phyloP scores from a whole-genome alignment of 2,329 filamentous ascomycete genomes.

The Zymoseptoria brevis region DNA sequence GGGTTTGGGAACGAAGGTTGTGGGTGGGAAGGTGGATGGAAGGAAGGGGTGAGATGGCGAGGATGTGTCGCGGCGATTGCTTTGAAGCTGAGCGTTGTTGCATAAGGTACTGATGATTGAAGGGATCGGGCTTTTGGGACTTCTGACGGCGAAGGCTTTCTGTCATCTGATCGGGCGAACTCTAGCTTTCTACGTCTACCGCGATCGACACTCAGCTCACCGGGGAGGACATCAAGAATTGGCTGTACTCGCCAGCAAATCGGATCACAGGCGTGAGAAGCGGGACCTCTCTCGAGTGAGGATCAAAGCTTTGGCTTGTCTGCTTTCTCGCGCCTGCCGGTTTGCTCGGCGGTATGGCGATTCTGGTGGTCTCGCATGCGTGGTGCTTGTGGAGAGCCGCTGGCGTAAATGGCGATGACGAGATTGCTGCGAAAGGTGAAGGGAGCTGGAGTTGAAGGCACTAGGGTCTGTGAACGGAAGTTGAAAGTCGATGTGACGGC shows the following conservation, averaged over 20 bases:
- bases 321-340: conserved; percentile 33
- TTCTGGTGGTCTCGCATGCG: conserved; percentile 1
- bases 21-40: neutral
- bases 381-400: neutral
- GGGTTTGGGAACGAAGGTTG: conserved; percentile 11
- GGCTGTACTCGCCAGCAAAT: neutral
- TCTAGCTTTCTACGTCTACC: neutral
- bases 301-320: conserved; percentile 94
- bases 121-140: neutral
- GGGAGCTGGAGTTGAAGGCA: conserved; percentile 2
- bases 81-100: conserved; percentile 13
- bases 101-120: neutral
- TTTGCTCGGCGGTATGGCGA: conserved; percentile 8
- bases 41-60: conserved; percentile 1
- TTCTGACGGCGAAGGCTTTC: neutral
- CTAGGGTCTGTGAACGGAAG: conserved; percentile 1
- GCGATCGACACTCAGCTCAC: neutral
- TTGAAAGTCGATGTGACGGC: neutral
- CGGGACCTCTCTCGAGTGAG: conserved; percentile 87
- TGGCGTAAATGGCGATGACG: conserved; percentile 6
- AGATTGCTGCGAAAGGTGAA: neutral
- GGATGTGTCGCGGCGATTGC: conserved; percentile 14
- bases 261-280: conserved; percentile 21
- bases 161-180: neutral
- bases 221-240: neutral